Conservation (phyloP, 2,329 filamentous ascomycete genomes). For the Aureobasidium sp. region DNA sequence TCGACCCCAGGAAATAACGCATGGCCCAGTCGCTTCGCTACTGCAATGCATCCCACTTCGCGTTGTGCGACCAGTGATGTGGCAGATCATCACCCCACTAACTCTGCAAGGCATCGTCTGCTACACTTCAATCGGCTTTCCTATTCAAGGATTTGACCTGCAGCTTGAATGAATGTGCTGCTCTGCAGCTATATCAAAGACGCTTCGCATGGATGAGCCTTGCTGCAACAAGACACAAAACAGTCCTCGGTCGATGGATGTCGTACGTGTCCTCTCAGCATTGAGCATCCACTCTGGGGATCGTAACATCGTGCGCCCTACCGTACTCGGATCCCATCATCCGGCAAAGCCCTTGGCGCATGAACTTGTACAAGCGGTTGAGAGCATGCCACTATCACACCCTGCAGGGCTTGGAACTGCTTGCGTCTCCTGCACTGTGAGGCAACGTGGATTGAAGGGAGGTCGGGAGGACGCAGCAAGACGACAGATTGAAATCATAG, state of each 20-base stretch:
- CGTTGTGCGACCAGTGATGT: constrained; percentile 1
- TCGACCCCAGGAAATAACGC: constrained; percentile 6
- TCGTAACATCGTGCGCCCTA: neutral
- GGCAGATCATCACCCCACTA: constrained; percentile 11
- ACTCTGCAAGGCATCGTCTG: neutral
- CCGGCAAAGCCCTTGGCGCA: constrained; percentile 6
- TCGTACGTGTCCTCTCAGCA: neutral
- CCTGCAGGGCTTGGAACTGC: neutral
- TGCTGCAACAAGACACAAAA: neutral
- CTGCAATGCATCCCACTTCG: constrained; percentile 16
- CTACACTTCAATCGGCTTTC: neutral
- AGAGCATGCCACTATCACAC: neutral
- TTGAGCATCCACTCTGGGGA: neutral
- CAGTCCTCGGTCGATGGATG: neutral
- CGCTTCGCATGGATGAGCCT: neutral
- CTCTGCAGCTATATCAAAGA: neutral
- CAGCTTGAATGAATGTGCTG: neutral
- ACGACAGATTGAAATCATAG: neutral
- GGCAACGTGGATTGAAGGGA: neutral
- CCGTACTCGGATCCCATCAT: neutral
- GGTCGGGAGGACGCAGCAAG: neutral
- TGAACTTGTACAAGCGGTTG: constrained; percentile 9
- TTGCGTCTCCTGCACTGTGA: neutral
- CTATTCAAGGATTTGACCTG: neutral
- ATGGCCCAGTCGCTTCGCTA: neutral